Conservation (phyloP, 805 yeast genomes). For the Starmerella cellae region DNA sequence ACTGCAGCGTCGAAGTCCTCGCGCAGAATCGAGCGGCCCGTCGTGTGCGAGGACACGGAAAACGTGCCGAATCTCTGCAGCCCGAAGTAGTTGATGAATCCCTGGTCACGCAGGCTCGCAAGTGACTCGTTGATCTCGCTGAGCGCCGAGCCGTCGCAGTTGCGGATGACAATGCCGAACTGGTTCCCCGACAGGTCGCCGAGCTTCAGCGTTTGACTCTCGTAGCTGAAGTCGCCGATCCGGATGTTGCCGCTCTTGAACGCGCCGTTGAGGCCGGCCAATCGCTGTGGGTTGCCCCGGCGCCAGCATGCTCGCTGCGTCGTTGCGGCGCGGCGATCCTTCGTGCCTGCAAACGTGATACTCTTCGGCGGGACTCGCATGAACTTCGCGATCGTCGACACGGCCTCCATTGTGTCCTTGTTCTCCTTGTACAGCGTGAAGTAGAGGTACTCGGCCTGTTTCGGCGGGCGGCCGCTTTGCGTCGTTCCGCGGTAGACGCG, state of each 20-base stretch:
- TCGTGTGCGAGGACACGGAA: constrained; percentile 75
- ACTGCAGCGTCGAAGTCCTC: constrained; percentile 72
- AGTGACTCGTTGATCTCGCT: constrained; percentile 37
- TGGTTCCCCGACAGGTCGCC: constrained; percentile 88
- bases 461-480: constrained; percentile 1
- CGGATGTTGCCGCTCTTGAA: constrained; percentile 48
- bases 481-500: not conserved
- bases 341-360: constrained; percentile 84
- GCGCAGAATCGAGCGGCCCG: constrained; percentile 60
- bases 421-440: constrained; percentile 83
- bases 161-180: constrained; percentile 71
- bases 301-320: constrained; percentile 66
- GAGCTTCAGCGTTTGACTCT: constrained; percentile 45
- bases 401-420: constrained; percentile 95
- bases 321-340: constrained; percentile 92
- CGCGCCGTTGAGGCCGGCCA: constrained; percentile 61
- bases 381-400: constrained; percentile 55
- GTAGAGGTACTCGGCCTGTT: constrained; percentile 47
- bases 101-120: constrained; percentile 45
- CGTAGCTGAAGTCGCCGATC: constrained; percentile 66
- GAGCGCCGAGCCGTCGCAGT: constrained; percentile 30
- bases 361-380: constrained; percentile 59
- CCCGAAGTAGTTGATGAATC: constrained; percentile 92
- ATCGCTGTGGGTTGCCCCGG: constrained; percentile 47
- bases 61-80: constrained; percentile 97